Evolutionary conservation across 495 filamentous ascomycete species (phyloP).

Genomic region (Jackrogersella multiformis): DNA sequence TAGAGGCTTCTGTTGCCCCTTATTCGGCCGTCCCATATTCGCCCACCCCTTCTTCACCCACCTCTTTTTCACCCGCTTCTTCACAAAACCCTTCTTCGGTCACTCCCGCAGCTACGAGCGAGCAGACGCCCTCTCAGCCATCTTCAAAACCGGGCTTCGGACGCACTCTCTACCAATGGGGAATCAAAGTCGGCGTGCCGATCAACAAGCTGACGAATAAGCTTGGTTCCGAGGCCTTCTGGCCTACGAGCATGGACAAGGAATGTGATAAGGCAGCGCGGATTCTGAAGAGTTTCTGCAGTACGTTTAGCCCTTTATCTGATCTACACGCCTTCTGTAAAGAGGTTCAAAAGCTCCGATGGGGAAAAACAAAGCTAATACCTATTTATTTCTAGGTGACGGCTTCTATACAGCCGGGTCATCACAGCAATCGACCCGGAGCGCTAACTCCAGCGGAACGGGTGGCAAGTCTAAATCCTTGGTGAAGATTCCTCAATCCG

Average conservation of each 20-base stretch:
- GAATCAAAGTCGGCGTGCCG: conserved; percentile 62
- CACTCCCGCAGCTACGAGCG: neutral
- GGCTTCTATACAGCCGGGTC: conserved; percentile 50
- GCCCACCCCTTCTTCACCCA: no score
- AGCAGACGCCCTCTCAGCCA: neutral
- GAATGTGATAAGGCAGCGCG: conserved; percentile 86
- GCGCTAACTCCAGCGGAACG: conserved; percentile 9
- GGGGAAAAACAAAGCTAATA: conserved; percentile 17
- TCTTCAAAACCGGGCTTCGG: conserved; percentile 38
- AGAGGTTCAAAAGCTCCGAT: neutral
- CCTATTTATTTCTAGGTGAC: conserved; percentile 48
- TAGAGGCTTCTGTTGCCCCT: neutral
- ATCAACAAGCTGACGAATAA: conserved; percentile 78
- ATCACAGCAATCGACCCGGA: neutral
- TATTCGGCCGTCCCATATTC: no score
- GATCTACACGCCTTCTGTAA: neutral
- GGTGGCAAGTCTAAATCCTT: conserved; percentile 46
- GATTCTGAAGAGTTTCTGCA: conserved; percentile 82
- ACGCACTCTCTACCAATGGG: conserved; percentile 43
- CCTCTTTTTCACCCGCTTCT: no score
- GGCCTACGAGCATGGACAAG: conserved; percentile 81
- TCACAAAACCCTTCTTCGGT: no score
- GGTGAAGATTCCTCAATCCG: conserved; percentile 77
- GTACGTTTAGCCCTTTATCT: conserved; percentile 47
- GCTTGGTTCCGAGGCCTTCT: conserved; percentile 80